Percentiles rank a stretch among this genome's conserved stretches.
Conservation (phyloP, 2,329 filamentous ascomycete genomes). For the Xylariaceae sp. region DNA sequence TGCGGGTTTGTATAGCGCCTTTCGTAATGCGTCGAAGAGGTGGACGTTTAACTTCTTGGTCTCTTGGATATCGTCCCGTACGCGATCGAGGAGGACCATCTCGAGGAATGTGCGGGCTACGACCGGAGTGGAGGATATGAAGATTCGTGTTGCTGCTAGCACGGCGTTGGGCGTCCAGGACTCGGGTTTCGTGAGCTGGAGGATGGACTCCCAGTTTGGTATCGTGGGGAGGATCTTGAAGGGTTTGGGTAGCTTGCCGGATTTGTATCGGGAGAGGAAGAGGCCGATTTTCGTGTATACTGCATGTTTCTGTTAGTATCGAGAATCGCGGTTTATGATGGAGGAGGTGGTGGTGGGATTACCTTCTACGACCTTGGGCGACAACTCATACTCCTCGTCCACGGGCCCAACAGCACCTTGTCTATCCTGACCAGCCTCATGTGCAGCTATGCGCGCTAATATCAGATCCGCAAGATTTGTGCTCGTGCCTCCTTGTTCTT, state of each 20-base stretch:
- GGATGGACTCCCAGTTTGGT: conserved; percentile 85
- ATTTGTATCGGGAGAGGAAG: conserved; percentile 89
- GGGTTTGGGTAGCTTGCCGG: conserved; percentile 92
- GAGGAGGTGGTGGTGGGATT: too few relatives aligned
- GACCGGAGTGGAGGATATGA: conserved; percentile 77
- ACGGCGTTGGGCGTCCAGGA: conserved; percentile 70
- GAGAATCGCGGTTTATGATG: too few relatives aligned
- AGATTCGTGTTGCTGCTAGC: conserved; percentile 88
- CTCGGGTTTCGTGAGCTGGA: conserved; percentile 80
- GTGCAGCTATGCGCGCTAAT: conserved; percentile 86
- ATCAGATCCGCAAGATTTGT: conserved; percentile 93
- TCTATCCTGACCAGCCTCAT: conserved; percentile 67
- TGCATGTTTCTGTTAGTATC: too few relatives aligned
- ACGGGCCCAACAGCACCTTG: conserved; percentile 53
- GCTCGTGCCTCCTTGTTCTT: conserved; percentile 47
- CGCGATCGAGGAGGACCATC: conserved; percentile 80
- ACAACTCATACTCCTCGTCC: conserved; percentile 82
- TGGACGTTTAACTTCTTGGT: conserved; percentile 95
- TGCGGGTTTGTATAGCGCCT: conserved; percentile 47
- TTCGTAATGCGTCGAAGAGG: conserved; percentile 90
- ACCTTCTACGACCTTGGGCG: conserved; percentile 79
- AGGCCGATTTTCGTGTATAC: conserved; percentile 77
- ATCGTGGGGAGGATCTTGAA: conserved; percentile 96
- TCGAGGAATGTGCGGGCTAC: conserved; percentile 84
- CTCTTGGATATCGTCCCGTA: conserved; percentile 89